Conservation (phyloP, 2,329 filamentous ascomycete genomes). For the Cylindrodendrum hubeiense region DNA sequence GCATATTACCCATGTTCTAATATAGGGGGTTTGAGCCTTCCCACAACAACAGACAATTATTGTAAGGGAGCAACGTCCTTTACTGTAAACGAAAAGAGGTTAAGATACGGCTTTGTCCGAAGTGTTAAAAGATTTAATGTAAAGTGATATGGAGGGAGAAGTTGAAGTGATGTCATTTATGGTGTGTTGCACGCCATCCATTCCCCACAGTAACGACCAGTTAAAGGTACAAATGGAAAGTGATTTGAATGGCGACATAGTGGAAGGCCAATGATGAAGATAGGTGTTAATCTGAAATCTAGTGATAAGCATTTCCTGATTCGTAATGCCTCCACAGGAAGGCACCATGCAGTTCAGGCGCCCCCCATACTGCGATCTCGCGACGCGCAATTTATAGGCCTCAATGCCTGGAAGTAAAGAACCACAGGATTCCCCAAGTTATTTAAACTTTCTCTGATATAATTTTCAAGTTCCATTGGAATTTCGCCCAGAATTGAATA, state of each 20-base stretch:
- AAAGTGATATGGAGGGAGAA: neutral
- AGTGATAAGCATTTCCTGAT: constrained; percentile 3
- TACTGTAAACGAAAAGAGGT: neutral
- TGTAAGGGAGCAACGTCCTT: too few relatives aligned
- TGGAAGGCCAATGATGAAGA: neutral
- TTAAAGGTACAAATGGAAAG: neutral
- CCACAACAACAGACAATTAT: too few relatives aligned
- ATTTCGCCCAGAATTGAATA: neutral
- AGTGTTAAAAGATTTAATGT: neutral
- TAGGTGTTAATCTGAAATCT: neutral
- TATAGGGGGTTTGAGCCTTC: too few relatives aligned
- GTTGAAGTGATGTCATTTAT: constrained; percentile 4
- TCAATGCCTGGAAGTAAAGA: neutral
- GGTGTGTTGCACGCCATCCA: constrained; percentile 5
- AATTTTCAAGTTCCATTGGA: neutral
- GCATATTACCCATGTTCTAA: too few relatives aligned
- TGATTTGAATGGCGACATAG: neutral
- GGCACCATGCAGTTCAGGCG: neutral
- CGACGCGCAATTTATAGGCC: neutral
- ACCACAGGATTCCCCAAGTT: neutral
- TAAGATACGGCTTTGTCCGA: neutral
- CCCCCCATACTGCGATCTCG: neutral
- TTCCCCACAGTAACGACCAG: constrained; percentile 4
- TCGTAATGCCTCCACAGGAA: constrained; percentile 14
- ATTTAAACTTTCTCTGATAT: neutral